Conservation (phyloP, 257 asterid genomes). For the Rubia yunnanensis region DNA sequence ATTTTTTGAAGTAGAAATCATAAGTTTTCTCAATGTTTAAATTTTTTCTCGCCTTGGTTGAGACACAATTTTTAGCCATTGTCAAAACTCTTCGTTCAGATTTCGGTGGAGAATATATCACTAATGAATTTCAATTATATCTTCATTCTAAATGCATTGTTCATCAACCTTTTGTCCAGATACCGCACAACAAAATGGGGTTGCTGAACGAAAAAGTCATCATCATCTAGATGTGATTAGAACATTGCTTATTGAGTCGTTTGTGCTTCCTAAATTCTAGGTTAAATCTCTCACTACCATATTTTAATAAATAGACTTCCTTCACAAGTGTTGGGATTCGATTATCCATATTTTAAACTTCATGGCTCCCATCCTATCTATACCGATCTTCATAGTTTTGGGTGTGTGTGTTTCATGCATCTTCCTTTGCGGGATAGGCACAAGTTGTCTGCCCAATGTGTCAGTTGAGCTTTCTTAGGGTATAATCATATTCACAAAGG, state of each 20-base stretch:
- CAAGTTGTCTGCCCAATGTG: neutral
- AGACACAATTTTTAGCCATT: too few species aligned
- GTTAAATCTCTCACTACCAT: too few species aligned
- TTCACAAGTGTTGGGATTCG: neutral
- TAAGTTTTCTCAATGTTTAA: too few species aligned
- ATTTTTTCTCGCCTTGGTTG: too few species aligned
- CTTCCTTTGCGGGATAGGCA: neutral
- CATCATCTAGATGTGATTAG: neutral
- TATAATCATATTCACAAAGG: neutral
- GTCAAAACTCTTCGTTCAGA: too few species aligned
- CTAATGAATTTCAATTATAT: too few species aligned
- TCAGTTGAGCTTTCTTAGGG: neutral
- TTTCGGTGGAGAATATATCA: too few species aligned
- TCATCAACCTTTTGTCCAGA: too few species aligned
- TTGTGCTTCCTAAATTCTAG: too few species aligned
- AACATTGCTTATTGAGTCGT: neutral
- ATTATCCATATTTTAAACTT: neutral
- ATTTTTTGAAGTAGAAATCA: too few species aligned
- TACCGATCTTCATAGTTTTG: neutral
- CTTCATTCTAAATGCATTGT: too few species aligned
- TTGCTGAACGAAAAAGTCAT: neutral
- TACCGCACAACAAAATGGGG: neutral
- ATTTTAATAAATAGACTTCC: neutral
- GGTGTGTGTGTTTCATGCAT: neutral
- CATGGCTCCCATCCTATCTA: neutral